A percentile compares a stretch with the other conserved stretches of the same genome.
phyloP scores from a whole-genome alignment of 331 rosid genomes.

The Saraca asoca region DNA sequence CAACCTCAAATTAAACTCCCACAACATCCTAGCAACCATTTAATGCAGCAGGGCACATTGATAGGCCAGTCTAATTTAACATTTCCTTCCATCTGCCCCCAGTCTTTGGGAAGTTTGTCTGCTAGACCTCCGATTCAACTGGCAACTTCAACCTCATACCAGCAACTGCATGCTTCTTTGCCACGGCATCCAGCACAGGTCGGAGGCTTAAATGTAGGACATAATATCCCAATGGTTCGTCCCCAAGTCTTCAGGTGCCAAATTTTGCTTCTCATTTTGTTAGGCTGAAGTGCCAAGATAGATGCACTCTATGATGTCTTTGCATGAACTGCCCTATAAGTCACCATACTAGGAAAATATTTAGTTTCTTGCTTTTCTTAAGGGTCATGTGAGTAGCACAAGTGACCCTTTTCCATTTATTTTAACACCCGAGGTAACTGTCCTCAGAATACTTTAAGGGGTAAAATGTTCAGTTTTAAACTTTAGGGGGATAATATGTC shows the following conservation, averaged over 20 bases:
- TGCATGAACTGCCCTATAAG: too few relatives aligned
- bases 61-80: conserved; percentile 59
- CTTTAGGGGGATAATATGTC: too few relatives aligned
- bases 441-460: too few relatives aligned
- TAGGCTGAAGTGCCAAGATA: too few relatives aligned
- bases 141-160: conserved; percentile 51
- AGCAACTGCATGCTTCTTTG: conserved; percentile 55
- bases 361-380: too few relatives aligned
- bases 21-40: conserved; percentile 54
- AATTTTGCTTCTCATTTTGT: conserved; percentile 24
- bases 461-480: too few relatives aligned
- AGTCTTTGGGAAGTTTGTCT: conserved; percentile 52
- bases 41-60: conserved; percentile 52
- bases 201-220: conserved; percentile 53
- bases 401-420: too few relatives aligned
- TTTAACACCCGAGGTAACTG: too few relatives aligned
- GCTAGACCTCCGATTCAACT: conserved; percentile 59
- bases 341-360: too few relatives aligned
- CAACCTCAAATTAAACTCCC: conserved; percentile 62
- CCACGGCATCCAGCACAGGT: conserved; percentile 49
- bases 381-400: too few relatives aligned
- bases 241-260: conserved; percentile 73
- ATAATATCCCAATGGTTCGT: conserved; percentile 52
- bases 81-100: conserved; percentile 53
- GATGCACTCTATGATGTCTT: too few relatives aligned